Evolutionary conservation across 768 basidiomycete species (phyloP), one percentile per base, ranked within the genome.

Genomic region (Terana coerulea): DNA sequence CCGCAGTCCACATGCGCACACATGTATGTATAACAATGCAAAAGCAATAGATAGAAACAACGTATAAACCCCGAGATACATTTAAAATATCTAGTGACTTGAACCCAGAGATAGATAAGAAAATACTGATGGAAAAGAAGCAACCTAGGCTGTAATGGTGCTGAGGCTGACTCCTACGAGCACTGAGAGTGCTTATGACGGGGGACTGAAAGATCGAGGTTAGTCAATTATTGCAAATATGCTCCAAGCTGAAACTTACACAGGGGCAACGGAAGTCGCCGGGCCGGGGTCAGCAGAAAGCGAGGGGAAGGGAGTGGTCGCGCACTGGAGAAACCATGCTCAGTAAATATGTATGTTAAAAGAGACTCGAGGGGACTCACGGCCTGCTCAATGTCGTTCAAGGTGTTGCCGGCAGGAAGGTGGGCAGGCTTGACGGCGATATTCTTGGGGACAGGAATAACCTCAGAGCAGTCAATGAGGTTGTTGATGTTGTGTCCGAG

Each of bases 371-470:
- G 5, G n/a, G 22, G 5, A 50, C 14, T 30, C 47, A 53, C 55
- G 30, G 59, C 58, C 37, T 57, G 53, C 34, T 61, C 54, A 19
- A 61, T 41, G 40, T 63, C 55, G 14, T 47, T 51, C 51, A 59
- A 57, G 17, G 51, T 59, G 43, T 59, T 33, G 1, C 69, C 70
- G 39, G 69, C 66, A 17, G 69, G 71, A 44, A 74, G 60, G 36
- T 65, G 64, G 10, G 69, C 53, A 11, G 53, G 55, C 25, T 51
- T 58, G n/a, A 58, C 29, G 11, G 40, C 60, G 39, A 66, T 56
- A 12, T 61, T 46, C 25, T 55, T 54, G 8, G 74, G 67, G 2
- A 52, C 50, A 4, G 75, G 74, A 29, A 76, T 74, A 48, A 75
- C 51, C n/a, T n/a, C n/a, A n/a, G n/a, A n/a, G n/a, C n/a, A n/a